Base-by-base conservation (phyloP, 1,139 yeast species). In the Petasospora rhodanensis region DNA sequence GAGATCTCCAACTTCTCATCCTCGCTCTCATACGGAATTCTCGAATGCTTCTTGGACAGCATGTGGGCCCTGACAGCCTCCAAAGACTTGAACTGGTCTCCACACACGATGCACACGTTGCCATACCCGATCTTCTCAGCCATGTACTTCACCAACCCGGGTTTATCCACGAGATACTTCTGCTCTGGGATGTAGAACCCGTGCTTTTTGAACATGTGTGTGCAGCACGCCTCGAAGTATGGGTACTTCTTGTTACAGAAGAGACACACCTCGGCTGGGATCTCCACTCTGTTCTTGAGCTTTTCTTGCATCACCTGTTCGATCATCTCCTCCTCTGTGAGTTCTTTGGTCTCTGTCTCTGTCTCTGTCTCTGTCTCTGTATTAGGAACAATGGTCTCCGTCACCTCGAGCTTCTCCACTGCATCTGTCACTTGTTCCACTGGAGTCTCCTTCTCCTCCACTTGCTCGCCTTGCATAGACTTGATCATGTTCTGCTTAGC, bases 61-160 rank as follows among this genome's bases (percentile, higher is more conserved):
- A 91, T 89, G 56, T 93, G 99, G 28, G 89, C 93, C 51, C 96
- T 79, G 2, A 83, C 94, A 22, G 95, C 87, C 51, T 85, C 95
- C 26, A 91, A 58, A 25, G 83, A 75, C 53, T 76, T 73, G 16
- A 97, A 97, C 62, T 89, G 95, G 56, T 77, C 91, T 35, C 72
- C 68, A 59, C 99, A 93, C 22, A 75, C 74, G 37, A 93, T 66
- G 60, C 99, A 93, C 46, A 89, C 75, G 50, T 85, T 85, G 34
- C 98, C 98, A 35, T 85, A 72, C 19, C 96, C 94, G 43, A 91
- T 76, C 60, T 93, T 93, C 56, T 91, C 98, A 13, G 87, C 85
- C 46, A 93, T 66, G 51, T 93, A 93, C 16, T 64, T 60, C 21
- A 93, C 67, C 32, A 93, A 66, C 1, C 98, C 98, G 28, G 63